Conservation (phyloP, 805 yeast species). For the Ogataea nakhonphanomensis region DNA sequence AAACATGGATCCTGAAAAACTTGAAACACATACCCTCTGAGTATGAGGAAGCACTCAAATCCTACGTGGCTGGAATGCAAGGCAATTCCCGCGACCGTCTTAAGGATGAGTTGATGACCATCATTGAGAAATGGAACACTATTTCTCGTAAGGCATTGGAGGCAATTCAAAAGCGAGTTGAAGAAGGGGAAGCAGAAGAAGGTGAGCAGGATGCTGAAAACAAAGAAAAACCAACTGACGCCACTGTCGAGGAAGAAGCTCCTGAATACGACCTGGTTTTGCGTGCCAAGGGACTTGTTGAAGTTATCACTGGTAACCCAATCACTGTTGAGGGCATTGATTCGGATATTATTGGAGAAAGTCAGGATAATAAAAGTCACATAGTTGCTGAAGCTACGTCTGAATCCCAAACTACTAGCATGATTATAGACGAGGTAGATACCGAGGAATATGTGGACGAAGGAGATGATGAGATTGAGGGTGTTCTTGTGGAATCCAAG, state of each 20-base stretch:
- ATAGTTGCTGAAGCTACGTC: no score
- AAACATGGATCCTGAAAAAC: slow-evolving; percentile 77
- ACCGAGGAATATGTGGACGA: slow-evolving; percentile 34
- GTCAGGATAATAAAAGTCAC: slow-evolving; percentile 2
- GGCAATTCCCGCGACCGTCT: slow-evolving; percentile 68
- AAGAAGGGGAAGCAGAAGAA: slow-evolving; percentile 16
- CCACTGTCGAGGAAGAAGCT: slow-evolving; percentile 8
- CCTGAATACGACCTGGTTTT: slow-evolving; percentile 39
- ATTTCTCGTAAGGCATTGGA: slow-evolving; percentile 41
- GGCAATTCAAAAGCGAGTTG: slow-evolving; percentile 33
- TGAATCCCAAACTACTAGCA: not conserved
- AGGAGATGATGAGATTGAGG: slow-evolving; percentile 26
- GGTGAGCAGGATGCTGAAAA: slow-evolving; percentile 12
- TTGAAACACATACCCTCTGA: slow-evolving; percentile 47
- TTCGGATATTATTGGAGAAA: slow-evolving; percentile 11
- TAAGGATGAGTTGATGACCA: slow-evolving; percentile 43
- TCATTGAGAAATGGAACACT: slow-evolving; percentile 56
- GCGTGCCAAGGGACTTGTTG: slow-evolving; percentile 38
- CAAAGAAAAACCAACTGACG: no score
- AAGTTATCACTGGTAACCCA: slow-evolving; percentile 35
- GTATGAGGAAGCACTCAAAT: slow-evolving; percentile 48
- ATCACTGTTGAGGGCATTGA: slow-evolving; percentile 33
- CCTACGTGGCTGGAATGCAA: slow-evolving; percentile 58
- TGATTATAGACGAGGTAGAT: slow-evolving; percentile 43
- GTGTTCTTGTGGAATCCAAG: slow-evolving; percentile 6